Evolutionary conservation across 2,329 filamentous ascomycete species (phyloP).

Genomic region (Emmonsiellopsis sp.): DNA sequence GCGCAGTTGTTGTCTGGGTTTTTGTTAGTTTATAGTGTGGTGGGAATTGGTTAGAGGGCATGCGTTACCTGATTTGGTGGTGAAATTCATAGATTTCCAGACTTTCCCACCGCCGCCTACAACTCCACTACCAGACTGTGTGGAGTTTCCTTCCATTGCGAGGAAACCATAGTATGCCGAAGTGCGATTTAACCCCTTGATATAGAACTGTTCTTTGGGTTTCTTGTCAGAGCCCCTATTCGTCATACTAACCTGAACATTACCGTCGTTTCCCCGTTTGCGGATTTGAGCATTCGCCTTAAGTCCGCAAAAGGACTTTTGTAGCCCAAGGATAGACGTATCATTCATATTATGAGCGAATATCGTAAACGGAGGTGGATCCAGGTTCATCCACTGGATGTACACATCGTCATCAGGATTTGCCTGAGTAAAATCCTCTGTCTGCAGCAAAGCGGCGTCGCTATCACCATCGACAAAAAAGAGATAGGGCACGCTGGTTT

Average conservation of each 20-base stretch:
- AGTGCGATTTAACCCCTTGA: conserved; percentile 63
- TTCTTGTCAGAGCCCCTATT: conserved; percentile 54
- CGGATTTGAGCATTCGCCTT: conserved; percentile 54
- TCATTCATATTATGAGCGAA: conserved; percentile 60
- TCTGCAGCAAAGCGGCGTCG: conserved; percentile 67
- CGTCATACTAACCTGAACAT: conserved; percentile 56
- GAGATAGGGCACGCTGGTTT: conserved; percentile 47
- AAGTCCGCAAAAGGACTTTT: conserved; percentile 75
- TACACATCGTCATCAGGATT: conserved; percentile 39
- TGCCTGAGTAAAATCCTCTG: conserved; percentile 56
- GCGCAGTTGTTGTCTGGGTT: conserved; percentile 65
- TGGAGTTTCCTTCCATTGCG: conserved; percentile 51
- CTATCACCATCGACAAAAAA: conserved; percentile 80
- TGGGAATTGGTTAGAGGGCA: neutral
- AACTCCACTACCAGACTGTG: conserved; percentile 42
- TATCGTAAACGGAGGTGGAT: conserved; percentile 59
- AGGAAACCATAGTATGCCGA: conserved; percentile 65
- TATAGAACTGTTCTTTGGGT: conserved; percentile 81
- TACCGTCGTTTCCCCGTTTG: conserved; percentile 44
- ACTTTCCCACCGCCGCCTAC: conserved; percentile 67
- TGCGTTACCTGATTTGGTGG: conserved; percentile 61
- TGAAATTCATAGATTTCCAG: conserved; percentile 62
- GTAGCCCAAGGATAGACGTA: conserved; percentile 55
- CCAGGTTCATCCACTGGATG: conserved; percentile 48
- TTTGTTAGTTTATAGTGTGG: neutral